These are phyloP conservation scores for Rhizopogon vulgaris DNA, from an alignment of 768 basidiomycete genomes.

Conservation along the genomic window DNA sequence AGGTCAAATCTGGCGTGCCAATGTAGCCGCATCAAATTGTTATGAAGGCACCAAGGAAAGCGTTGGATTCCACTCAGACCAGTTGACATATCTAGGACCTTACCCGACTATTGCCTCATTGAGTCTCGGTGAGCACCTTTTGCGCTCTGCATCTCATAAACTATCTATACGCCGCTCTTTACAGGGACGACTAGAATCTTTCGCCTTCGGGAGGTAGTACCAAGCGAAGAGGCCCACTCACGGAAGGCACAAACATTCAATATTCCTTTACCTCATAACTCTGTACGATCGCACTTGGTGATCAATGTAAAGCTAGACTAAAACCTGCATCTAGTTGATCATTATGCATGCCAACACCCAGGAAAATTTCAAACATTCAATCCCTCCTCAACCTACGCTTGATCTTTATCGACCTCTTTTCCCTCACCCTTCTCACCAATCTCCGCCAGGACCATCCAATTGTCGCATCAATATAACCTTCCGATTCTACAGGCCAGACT, in stretches of 20 bases:
- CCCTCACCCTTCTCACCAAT: conserved; percentile 27
- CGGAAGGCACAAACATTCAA: conserved; percentile 71
- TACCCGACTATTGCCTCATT: conserved; percentile 83
- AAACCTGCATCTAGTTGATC: conserved; percentile 42
- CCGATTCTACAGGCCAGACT: conserved; percentile 82
- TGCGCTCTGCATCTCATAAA: not conserved
- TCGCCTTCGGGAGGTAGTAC: conserved; percentile 71
- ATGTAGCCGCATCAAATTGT: conserved; percentile 82
- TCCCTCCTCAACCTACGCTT: conserved; percentile 65
- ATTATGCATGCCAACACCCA: conserved; percentile 87
- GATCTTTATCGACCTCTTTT: conserved; percentile 65
- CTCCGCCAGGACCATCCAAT: conserved; percentile 42
- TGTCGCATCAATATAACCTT: conserved; percentile 84
- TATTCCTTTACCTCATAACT: conserved; percentile 72
- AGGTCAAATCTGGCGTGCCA: conserved; percentile 58
- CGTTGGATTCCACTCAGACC: conserved; percentile 80
- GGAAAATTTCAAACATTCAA: conserved; percentile 74
- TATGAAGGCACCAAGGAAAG: conserved; percentile 79
- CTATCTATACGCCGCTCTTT: not conserved
- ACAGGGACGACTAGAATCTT: conserved; percentile 66
- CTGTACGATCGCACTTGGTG: conserved; percentile 36
- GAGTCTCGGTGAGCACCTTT: conserved; percentile 53
- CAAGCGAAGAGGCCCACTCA: conserved; percentile 47
- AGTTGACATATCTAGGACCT: conserved; percentile 75
- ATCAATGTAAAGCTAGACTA: not conserved